phyloP scores from a whole-genome alignment of 2,329 filamentous ascomycete species.

The Ceratocystis albifundus region DNA sequence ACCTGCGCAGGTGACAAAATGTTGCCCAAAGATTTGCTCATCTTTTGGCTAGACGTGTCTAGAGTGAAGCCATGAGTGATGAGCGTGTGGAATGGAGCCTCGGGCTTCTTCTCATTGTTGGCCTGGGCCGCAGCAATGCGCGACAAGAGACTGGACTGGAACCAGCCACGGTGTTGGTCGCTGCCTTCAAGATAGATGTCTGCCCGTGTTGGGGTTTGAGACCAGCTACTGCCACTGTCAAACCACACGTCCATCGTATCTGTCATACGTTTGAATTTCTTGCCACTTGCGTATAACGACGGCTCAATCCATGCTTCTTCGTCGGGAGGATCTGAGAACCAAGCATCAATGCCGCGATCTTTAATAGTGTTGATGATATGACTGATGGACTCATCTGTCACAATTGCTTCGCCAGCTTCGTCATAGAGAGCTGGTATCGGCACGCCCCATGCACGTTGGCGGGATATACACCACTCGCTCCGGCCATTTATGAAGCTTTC shows the following conservation, averaged over 20 bases:
- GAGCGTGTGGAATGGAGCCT: constrained; percentile 71
- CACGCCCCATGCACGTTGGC: constrained; percentile 91
- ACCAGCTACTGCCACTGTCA: constrained; percentile 94
- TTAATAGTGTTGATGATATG: constrained; percentile 75
- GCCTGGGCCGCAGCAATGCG: constrained; percentile 46
- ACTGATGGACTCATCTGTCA: constrained; percentile 65
- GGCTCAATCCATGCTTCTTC: constrained; percentile 67
- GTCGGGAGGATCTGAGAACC: constrained; percentile 75
- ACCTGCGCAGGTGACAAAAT: constrained; percentile 70
- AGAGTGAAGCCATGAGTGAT: constrained; percentile 93
- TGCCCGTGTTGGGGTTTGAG: constrained; percentile 44
- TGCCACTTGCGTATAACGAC: constrained; percentile 40
- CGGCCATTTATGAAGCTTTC: constrained; percentile 77
- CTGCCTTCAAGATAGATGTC: constrained; percentile 90
- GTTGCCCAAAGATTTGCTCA: constrained; percentile 96
- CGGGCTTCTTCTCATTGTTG: constrained; percentile 23
- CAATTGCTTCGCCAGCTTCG: constrained; percentile 58
- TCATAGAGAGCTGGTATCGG: constrained; percentile 87
- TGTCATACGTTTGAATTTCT: constrained; percentile 58
- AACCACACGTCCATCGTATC: constrained; percentile 99
- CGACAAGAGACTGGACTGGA: constrained; percentile 89
- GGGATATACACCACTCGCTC: constrained; percentile 95
- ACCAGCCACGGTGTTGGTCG: constrained; percentile 96
- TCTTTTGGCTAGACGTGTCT: constrained; percentile 83
- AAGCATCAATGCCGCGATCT: constrained; percentile 72